These are phyloP conservation scores for Fusarium fujikuroi DNA, from an alignment of 2,329 filamentous ascomycete species.

Conservation along the genomic window DNA sequence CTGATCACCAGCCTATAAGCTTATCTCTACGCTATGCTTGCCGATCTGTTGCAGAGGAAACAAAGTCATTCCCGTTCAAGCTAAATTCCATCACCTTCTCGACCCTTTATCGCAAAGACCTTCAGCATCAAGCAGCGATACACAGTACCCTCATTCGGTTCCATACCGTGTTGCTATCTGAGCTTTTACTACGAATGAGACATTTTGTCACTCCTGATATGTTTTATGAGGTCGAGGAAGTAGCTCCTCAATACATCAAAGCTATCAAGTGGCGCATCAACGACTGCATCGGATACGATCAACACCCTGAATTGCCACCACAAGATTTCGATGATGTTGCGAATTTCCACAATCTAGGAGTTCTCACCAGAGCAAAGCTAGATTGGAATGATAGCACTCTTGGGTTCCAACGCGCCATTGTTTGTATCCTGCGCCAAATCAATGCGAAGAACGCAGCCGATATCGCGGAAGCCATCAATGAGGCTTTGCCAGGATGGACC, in stretches of 20 bases:
- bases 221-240: not conserved
- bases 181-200: not conserved
- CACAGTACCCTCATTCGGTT: not conserved
- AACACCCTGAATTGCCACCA: no score
- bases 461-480: not conserved
- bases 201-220: not conserved
- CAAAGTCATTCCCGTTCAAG: not conserved
- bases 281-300: no score
- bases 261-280: rapidly evolving
- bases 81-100: not conserved
- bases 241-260: not conserved
- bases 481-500: not conserved
- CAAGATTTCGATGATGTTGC: no score
- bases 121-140: not conserved
- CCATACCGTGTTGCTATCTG: not conserved
- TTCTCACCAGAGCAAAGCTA: not conserved
- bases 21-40: not conserved
- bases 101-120: not conserved
- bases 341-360: no score
- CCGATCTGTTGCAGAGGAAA: not conserved
- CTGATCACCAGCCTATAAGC: not conserved
- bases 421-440: not conserved
- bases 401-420: not conserved
- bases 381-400: rapidly evolving
- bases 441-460: not conserved